These are phyloP conservation scores for Arthrocladium fulminans DNA, from an alignment of 2,329 filamentous ascomycete genomes.

Conservation along the genomic window DNA sequence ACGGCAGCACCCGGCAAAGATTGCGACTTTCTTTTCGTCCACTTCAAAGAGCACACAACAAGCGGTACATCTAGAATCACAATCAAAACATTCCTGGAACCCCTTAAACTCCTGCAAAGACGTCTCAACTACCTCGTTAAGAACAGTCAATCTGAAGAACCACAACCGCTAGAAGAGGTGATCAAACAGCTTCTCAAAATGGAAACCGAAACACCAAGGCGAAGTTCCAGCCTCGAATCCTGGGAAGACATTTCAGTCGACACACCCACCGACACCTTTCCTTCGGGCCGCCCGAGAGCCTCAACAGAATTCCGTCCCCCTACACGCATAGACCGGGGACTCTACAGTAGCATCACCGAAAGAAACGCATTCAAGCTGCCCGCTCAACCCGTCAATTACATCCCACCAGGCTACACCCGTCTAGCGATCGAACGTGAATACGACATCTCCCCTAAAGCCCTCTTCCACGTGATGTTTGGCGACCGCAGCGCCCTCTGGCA, in stretches of 20 bases:
- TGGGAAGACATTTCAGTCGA: conserved; percentile 73
- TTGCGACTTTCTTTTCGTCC: conserved; percentile 85
- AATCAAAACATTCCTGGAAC: conserved; percentile 87
- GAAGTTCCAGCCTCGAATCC: conserved; percentile 71
- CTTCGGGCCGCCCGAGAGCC: conserved; percentile 24
- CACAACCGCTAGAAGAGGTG: conserved; percentile 58
- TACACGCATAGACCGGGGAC: conserved; percentile 54
- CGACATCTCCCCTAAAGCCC: conserved; percentile 82
- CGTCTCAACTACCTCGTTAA: conserved; percentile 79
- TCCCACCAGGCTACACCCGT: conserved; percentile 70
- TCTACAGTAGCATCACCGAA: conserved; percentile 41
- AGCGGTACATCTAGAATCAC: conserved; percentile 63
- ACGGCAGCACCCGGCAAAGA: conserved; percentile 82
- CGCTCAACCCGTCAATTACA: conserved; percentile 68
- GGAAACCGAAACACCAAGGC: conserved; percentile 52
- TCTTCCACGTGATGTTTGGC: conserved; percentile 93
- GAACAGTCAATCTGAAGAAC: conserved; percentile 64
- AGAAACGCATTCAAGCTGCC: conserved; percentile 71
- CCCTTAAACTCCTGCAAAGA: conserved; percentile 69
- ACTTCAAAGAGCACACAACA: conserved; percentile 57
- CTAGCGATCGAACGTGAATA: conserved; percentile 72
- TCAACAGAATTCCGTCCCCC: conserved; percentile 45
- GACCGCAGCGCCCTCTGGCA: conserved; percentile 94
- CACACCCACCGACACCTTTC: conserved; percentile 52
- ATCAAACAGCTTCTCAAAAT: conserved; percentile 66